Evolutionary conservation across 176 grass and related monocot species (phyloP), one percentile per base, ranked within the genome.

Genomic region (Eremochloa ophiuroides): DNA sequence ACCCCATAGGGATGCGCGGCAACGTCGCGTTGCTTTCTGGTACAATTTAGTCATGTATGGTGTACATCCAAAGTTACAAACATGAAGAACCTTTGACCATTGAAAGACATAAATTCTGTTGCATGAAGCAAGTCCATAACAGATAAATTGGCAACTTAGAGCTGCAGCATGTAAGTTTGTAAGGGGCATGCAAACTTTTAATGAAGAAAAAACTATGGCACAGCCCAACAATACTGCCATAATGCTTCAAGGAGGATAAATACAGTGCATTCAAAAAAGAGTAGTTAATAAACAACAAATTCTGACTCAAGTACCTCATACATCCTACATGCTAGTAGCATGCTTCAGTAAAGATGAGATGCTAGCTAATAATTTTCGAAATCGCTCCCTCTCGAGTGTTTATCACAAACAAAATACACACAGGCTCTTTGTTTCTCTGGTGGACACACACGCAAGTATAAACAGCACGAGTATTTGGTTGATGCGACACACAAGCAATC

Each of bases 171-270:
- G 48, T 35, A 37, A 34, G 41, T 11, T 2, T 11, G n/a, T 11
- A 86, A 13, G 60, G 3, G 48, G 56, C 18, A 61, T 50, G 40
- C 9, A 70, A 50, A 27, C 18, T 61, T 68, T 60, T 34, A 69
- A 18, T 23, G 20, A 33, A 47, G 7, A 17, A 42, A 76, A 81
- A 53, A 46, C 70, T 62, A 62, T 62, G 14, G 2, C 69, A 50
- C 58, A 48, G 6, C 30, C 17, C 18, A 72, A 62, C 13, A 62
- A 34, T 38, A 60, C 40, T 50, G 33, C 40, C 65, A 76, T 41
- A 39, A 74, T 64, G 58, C 41, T 62, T 76, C 51, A 51, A 82
- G 30, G 46, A 70, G 62, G 37, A 47, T 22, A 85, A 26, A 56
- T 20, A 34, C 31, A 51, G 22, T 43, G 29, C 14, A 70, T 61